Percentiles rank a stretch among this genome's conserved stretches.
These are phyloP conservation scores for Erysimum pusillum DNA, from an alignment of 441 rosid genomes.

Conservation along the genomic window DNA sequence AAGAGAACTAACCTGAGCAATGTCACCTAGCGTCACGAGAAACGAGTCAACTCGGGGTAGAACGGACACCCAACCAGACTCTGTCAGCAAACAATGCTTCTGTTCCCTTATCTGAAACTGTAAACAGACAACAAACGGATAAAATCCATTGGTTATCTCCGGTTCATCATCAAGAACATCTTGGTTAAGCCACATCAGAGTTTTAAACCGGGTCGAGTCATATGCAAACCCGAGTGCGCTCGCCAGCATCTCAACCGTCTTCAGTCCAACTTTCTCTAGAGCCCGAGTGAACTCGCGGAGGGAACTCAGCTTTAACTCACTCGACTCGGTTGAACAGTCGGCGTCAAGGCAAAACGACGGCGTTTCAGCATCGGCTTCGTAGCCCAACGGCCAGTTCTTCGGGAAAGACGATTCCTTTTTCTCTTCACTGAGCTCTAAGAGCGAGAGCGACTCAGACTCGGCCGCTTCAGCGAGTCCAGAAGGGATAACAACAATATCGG, in stretches of 20 bases:
- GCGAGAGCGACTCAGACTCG: conserved; percentile 60
- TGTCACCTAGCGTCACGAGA: conserved; percentile 73
- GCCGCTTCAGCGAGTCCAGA: conserved; percentile 65
- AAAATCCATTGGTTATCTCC: conserved; percentile 61
- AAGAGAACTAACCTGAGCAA: conserved; percentile 66
- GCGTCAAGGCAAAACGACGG: conserved; percentile 69
- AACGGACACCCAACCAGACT: conserved; percentile 66
- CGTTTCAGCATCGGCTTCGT: conserved; percentile 51
- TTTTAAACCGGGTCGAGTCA: conserved; percentile 58
- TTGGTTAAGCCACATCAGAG: conserved; percentile 64
- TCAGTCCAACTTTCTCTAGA: conserved; percentile 64
- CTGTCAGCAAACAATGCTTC: conserved; percentile 56
- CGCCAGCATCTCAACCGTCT: conserved; percentile 57
- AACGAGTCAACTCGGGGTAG: conserved; percentile 65
- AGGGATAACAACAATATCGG: conserved; percentile 35
- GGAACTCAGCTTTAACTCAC: conserved; percentile 53
- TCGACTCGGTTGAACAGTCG: conserved; percentile 47
- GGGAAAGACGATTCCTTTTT: conserved; percentile 59
- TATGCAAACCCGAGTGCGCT: conserved; percentile 52
- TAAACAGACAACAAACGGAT: conserved; percentile 75
- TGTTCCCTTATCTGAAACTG: conserved; percentile 65
- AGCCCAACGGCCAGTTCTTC: conserved; percentile 80
- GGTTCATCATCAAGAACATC: conserved; percentile 44
- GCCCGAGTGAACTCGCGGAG: conserved; percentile 54
- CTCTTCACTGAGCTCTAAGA: conserved; percentile 57